Percentiles rank a stretch among this genome's conserved stretches.
phyloP scores from a whole-genome alignment of 768 basidiomycete species.

The Suillus hirtellus region DNA sequence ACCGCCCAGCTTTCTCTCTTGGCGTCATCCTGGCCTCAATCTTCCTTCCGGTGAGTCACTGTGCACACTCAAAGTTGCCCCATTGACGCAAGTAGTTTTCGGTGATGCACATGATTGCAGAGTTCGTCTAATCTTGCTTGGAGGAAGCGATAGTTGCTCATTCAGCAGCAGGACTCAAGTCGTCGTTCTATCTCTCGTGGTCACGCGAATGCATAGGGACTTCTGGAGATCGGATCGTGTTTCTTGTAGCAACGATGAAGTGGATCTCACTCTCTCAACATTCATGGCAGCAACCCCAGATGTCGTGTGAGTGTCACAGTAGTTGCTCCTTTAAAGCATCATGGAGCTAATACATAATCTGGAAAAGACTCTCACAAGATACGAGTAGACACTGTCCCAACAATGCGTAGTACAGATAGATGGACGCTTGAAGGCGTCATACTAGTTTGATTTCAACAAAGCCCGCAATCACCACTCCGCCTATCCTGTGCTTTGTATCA shows the following conservation, averaged over 20 bases:
- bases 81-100: background rate
- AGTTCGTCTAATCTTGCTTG: background rate
- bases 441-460: too few relatives aligned
- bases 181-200: background rate
- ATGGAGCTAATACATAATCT: background rate
- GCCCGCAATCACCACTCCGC: too few relatives aligned
- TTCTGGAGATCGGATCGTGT: background rate
- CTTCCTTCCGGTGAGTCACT: background rate
- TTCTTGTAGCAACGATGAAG: background rate
- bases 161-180: background rate
- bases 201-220: background rate
- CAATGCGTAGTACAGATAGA: too few relatives aligned
- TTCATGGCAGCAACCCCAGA: background rate
- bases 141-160: background rate
- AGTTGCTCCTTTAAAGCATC: background rate
- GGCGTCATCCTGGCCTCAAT: background rate
- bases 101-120: background rate
- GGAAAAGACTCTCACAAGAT: background rate
- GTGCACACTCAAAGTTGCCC: background rate
- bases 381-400: background rate
- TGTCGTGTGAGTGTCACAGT: background rate
- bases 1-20: background rate
- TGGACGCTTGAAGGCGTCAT: too few relatives aligned
- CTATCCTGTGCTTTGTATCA: too few relatives aligned
- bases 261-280: background rate